Evolutionary conservation across 768 basidiomycete species (phyloP).

Genomic region (Tricholoma terreum): DNA sequence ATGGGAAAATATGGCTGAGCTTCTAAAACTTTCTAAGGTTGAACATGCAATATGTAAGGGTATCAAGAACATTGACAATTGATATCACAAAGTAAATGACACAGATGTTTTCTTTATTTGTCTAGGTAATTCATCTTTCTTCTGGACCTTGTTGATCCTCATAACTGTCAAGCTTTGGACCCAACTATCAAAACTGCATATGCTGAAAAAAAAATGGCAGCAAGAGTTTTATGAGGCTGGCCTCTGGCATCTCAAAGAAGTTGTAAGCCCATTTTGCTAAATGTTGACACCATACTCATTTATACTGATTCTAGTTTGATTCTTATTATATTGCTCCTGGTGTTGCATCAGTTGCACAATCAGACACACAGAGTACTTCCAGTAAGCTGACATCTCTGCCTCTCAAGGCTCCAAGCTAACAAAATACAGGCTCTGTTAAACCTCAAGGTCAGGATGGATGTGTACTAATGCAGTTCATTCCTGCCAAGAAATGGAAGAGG

Average conservation of each 20-base stretch:
- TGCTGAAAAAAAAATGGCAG: slow-evolving; percentile 8
- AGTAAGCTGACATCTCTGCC: too few relatives aligned
- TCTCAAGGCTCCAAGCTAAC: not conserved
- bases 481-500: not conserved
- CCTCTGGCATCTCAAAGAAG: too few relatives aligned
- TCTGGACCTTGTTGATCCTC: not conserved
- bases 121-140: not conserved
- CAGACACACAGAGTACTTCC: too few relatives aligned
- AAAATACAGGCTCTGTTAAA: not conserved
- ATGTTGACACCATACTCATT: too few relatives aligned
- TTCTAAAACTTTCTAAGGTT: slow-evolving; percentile 4
- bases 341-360: too few relatives aligned
- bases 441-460: not conserved
- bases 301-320: too few relatives aligned
- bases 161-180: slow-evolving; percentile 7
- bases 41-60: slow-evolving; percentile 3
- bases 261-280: too few relatives aligned
- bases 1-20: too few relatives aligned
- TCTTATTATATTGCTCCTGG: too few relatives aligned
- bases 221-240: not conserved
- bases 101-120: slow-evolving; percentile 9
- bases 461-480: not conserved
- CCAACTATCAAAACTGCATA: slow-evolving; percentile 11
- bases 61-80: too few relatives aligned
- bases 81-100: too few relatives aligned